These are phyloP conservation scores for Annulohypoxylon nitens DNA, from an alignment of 495 filamentous ascomycete species.

Conservation along the genomic window DNA sequence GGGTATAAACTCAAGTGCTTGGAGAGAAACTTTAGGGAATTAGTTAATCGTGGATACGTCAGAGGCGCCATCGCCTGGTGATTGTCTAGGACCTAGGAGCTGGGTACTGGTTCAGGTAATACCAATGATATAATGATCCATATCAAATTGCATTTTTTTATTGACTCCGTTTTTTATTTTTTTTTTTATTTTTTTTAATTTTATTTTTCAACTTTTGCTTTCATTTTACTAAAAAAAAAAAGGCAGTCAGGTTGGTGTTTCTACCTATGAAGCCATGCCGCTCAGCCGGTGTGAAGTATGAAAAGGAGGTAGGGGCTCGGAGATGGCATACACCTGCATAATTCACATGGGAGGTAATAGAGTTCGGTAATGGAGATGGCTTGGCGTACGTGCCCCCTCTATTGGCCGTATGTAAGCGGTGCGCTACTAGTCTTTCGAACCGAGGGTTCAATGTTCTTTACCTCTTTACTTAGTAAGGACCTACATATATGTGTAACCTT, in stretches of 20 bases:
- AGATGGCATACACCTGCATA: background rate
- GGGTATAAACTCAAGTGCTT: conserved; percentile 34
- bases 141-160: no score
- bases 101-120: background rate
- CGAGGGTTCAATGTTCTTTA: conserved; percentile 18
- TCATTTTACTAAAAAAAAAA: background rate
- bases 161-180: background rate
- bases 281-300: no score
- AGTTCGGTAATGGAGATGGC: conserved; percentile 11
- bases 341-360: background rate
- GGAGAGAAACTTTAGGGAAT: conserved; percentile 39
- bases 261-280: no score
- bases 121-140: background rate
- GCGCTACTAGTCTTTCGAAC: conserved; percentile 23
- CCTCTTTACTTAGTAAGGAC: background rate
- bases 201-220: background rate
- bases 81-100: background rate
- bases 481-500: background rate
- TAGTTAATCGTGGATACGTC: conserved; percentile 44
- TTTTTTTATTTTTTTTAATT: background rate
- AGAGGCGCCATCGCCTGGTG: conserved; percentile 43
- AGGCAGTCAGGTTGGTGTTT: no score
- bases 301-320: background rate
- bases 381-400: conserved; percentile 30
- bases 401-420: conserved; percentile 44